Conservation (phyloP, 257 asterid species). For the Solanum etuberosum region DNA sequence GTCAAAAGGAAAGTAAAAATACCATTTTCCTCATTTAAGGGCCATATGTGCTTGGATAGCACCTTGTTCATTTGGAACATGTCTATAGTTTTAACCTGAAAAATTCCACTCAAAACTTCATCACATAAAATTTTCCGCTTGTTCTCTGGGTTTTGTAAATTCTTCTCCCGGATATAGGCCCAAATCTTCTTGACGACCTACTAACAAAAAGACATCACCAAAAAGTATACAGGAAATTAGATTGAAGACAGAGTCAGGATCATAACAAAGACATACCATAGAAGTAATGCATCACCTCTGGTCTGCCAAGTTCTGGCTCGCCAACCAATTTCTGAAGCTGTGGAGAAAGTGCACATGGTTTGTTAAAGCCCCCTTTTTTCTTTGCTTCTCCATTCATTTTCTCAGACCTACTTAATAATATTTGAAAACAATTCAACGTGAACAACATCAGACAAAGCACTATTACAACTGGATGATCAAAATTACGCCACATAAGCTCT, state of each 20-base stretch:
- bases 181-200: slow-evolving; percentile 42
- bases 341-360: slow-evolving; percentile 36
- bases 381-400: slow-evolving; percentile 10
- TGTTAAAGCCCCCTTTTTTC: slow-evolving; percentile 26
- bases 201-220: background rate
- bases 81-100: slow-evolving; percentile 22
- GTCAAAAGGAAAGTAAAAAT: background rate
- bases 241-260: background rate
- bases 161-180: slow-evolving; percentile 32
- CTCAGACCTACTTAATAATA: slow-evolving; percentile 8
- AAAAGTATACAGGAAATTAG: background rate
- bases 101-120: slow-evolving; percentile 18
- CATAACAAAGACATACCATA: background rate
- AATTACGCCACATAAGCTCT: background rate
- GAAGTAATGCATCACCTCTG: slow-evolving; percentile 20
- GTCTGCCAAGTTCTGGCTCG: slow-evolving; percentile 30
- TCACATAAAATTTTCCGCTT: slow-evolving; percentile 33
- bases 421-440: background rate
- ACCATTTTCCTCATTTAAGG: slow-evolving; percentile 22
- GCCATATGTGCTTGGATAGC: slow-evolving; percentile 39
- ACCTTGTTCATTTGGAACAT: slow-evolving; percentile 38
- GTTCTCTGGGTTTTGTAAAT: slow-evolving; percentile 33
- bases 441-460: background rate
- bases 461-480: background rate
- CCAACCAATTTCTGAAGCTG: slow-evolving; percentile 35